Conservation (phyloP, 805 yeast species). For the Schwanniomyces yamadae region DNA sequence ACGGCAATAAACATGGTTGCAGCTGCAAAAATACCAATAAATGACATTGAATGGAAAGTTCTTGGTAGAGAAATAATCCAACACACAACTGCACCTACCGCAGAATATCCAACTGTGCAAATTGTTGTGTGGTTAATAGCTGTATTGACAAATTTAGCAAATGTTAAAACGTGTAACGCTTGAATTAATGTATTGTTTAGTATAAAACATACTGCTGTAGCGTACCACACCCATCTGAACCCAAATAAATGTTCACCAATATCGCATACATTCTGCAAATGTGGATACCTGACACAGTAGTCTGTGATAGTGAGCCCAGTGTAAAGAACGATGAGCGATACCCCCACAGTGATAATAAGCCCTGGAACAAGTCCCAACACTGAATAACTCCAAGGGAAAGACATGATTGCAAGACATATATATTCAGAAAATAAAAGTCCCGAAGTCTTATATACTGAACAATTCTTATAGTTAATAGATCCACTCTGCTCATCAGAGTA, state of each 20-base stretch:
- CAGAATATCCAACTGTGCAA: conserved; percentile 54
- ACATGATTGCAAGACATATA: conserved; percentile 60
- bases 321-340: conserved; percentile 50
- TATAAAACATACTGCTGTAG: conserved; percentile 54
- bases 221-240: conserved; percentile 51
- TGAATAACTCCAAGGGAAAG: conserved; percentile 67
- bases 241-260: conserved; percentile 57
- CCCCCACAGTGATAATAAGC: conserved; percentile 50
- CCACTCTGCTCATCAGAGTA: conserved; percentile 3
- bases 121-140: conserved; percentile 44
- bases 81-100: conserved; percentile 49
- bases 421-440: conserved; percentile 61
- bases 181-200: conserved; percentile 57
- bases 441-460: conserved; percentile 60
- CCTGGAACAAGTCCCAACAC: conserved; percentile 61
- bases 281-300: conserved; percentile 54
- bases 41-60: conserved; percentile 52
- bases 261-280: conserved; percentile 53
- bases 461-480: conserved; percentile 47
- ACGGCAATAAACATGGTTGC: conserved; percentile 58
- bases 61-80: conserved; percentile 54
- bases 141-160: conserved; percentile 59
- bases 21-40: conserved; percentile 53
- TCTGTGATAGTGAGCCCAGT: conserved; percentile 57
- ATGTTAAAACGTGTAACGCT: conserved; percentile 59